Evolutionary conservation across 441 rosid species (phyloP).

Genomic region (Omphalea diandra): DNA sequence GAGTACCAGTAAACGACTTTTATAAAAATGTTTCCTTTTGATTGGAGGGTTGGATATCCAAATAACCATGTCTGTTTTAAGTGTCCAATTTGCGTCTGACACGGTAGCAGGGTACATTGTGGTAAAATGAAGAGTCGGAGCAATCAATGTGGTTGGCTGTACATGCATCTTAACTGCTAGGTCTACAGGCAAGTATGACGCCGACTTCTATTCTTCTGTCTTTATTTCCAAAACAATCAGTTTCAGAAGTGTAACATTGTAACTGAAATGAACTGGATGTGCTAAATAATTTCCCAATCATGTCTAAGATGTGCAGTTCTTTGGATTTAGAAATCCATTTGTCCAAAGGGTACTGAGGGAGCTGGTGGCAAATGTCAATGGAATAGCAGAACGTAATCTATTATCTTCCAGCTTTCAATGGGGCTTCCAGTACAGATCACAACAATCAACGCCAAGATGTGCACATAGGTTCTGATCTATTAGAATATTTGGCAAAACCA

Average conservation of each 20-base stretch:
- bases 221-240: background rate
- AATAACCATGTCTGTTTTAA: too few relatives aligned
- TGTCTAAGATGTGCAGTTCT: conserved; percentile 56
- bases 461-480: conserved; percentile 37
- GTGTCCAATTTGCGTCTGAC: background rate
- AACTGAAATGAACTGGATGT: background rate
- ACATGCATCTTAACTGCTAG: background rate
- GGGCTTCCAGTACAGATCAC: conserved; percentile 30
- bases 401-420: conserved; percentile 41
- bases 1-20: too few relatives aligned
- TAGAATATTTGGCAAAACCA: conserved; percentile 36
- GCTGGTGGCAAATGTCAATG: conserved; percentile 61
- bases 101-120: background rate
- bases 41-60: background rate
- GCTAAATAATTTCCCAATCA: conserved; percentile 16
- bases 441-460: conserved; percentile 29
- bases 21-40: background rate
- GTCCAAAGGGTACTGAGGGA: conserved; percentile 88
- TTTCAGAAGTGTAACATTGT: background rate
- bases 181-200: background rate
- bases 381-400: conserved; percentile 41
- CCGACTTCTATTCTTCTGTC: background rate
- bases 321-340: conserved; percentile 79
- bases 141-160: background rate
- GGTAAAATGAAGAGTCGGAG: background rate